Evolutionary conservation across 139 green algal genomes (phyloP), one percentile per base, ranked within the genome.

Genomic region (Micractinium sp.): DNA sequence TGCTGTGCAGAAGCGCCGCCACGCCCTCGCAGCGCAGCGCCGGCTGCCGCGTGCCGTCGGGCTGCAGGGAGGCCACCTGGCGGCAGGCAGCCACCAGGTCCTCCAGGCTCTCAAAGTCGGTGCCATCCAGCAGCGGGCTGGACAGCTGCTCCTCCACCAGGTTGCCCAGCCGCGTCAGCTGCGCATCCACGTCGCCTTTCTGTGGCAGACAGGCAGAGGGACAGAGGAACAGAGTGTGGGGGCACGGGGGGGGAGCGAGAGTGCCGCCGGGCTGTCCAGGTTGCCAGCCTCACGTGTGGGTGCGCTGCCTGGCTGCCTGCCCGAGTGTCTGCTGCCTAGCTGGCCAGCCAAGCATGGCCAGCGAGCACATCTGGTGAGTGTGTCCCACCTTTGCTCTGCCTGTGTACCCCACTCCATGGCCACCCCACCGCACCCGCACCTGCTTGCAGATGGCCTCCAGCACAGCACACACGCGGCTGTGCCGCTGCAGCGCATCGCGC

Each of bases 31-130:
- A 95, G 38, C 92, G 90, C 35, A 61, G 39, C 38, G 69, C 75
- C 33, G 92, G 93, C n/a, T 88, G 81, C 73, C 71, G 36, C 12
- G 90, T 94, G 69, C 90, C 87, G 86, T 95, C 93, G 1, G 93
- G 93, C 81, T 95, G 93, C 81, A 95, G 87, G 38, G 92, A 90
- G 69, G 92, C 92, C 41, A 93, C 93, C 74, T 86, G 83, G 27
- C 92, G 76, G 60, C 85, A 92, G 56, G 87, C 91, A 3, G 86
- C 63, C n/a, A 94, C 83, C 87, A 95, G 47, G 53, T 90, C 86
- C 76, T 93, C 87, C 38, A 92, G 36, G 27, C 73, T 67, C 36
- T 84, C 87, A 80, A 90, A 90, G 19, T 85, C 60, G 13, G 86
- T 27, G 27, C 23, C 77, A 33, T 61, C 77, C 29, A 90, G 74